Percentiles rank a stretch among this genome's conserved stretches.
Evolutionary conservation across 2,329 filamentous ascomycete species (phyloP).

Genomic region (Alternaria sp.): DNA sequence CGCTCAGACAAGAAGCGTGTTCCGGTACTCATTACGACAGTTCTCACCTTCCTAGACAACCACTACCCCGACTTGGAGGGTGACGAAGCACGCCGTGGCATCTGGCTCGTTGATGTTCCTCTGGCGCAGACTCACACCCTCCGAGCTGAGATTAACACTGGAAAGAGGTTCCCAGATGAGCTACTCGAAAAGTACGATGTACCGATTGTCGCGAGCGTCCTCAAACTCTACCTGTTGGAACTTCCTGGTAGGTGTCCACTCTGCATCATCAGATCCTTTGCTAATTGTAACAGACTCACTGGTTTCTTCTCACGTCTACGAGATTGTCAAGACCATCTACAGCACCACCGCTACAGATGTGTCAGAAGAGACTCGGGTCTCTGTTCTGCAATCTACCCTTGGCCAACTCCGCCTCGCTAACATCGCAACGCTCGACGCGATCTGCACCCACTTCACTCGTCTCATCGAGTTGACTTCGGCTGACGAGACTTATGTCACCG

Average conservation of each 20-base stretch:
- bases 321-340: slow-evolving; percentile 98
- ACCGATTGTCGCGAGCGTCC: slow-evolving; percentile 86
- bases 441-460: slow-evolving; percentile 97
- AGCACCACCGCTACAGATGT: slow-evolving; percentile 74
- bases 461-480: slow-evolving; percentile 96
- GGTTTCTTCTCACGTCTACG: slow-evolving; percentile 96
- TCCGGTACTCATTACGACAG: slow-evolving; percentile 86
- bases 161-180: slow-evolving; percentile 77
- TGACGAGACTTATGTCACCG: slow-evolving; percentile 81
- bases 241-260: slow-evolving; percentile 73
- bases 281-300: slow-evolving; percentile 75
- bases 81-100: slow-evolving; percentile 87
- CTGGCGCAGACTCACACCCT: slow-evolving; percentile 84
- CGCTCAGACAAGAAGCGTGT: slow-evolving; percentile 95
- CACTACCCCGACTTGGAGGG: slow-evolving; percentile 98
- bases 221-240: slow-evolving; percentile 95
- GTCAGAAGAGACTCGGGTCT: slow-evolving; percentile 77
- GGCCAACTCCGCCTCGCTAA: slow-evolving; percentile 94
- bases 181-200: slow-evolving; percentile 88
- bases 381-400: slow-evolving; percentile 93
- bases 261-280: neutral
- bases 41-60: slow-evolving; percentile 93
- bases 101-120: slow-evolving; percentile 94
- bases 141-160: slow-evolving; percentile 82
- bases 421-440: slow-evolving; percentile 96